Evolutionary conservation across 2,329 filamentous ascomycete genomes (phyloP).

Genomic region (Drechslera avenae): DNA sequence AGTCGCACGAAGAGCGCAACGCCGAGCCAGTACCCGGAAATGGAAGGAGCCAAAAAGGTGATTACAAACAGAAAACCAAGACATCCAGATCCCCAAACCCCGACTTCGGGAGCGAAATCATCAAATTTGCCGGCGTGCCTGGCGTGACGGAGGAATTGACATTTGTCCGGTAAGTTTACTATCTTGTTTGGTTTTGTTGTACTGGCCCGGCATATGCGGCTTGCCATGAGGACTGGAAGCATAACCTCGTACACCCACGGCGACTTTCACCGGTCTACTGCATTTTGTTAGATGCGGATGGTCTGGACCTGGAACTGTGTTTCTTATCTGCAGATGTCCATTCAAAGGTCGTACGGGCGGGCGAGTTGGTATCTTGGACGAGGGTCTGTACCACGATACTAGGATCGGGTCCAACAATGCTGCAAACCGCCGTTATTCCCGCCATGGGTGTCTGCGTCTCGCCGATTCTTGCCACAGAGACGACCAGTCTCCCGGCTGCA

Average conservation of each 20-base stretch:
- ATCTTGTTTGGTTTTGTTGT: conserved; percentile 13
- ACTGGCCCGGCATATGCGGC: conserved; percentile 6
- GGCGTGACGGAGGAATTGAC: conserved; percentile 54
- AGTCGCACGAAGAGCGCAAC: conserved; percentile 62
- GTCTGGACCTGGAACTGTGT: neutral
- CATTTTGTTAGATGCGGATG: neutral
- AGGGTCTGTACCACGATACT: conserved; percentile 8
- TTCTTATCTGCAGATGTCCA: neutral
- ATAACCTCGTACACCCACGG: neutral
- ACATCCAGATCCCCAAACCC: conserved; percentile 52
- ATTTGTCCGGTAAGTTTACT: conserved; percentile 53
- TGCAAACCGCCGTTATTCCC: conserved; percentile 23
- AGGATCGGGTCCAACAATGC: conserved; percentile 15
- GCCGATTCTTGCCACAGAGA: conserved; percentile 14
- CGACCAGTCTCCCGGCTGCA: too few relatives aligned
- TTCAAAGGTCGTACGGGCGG: neutral
- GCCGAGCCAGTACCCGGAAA: conserved; percentile 52
- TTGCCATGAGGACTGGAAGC: conserved; percentile 1
- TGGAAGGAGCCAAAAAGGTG: conserved; percentile 59
- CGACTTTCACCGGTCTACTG: neutral
- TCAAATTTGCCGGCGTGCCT: conserved; percentile 52
- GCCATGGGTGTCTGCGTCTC: conserved; percentile 7
- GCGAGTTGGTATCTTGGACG: neutral
- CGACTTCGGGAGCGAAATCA: conserved; percentile 52
- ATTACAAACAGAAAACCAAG: conserved; percentile 54